Base-by-base conservation (phyloP, 2,329 filamentous ascomycete genomes). In the Sporothrix curviconia region DNA sequence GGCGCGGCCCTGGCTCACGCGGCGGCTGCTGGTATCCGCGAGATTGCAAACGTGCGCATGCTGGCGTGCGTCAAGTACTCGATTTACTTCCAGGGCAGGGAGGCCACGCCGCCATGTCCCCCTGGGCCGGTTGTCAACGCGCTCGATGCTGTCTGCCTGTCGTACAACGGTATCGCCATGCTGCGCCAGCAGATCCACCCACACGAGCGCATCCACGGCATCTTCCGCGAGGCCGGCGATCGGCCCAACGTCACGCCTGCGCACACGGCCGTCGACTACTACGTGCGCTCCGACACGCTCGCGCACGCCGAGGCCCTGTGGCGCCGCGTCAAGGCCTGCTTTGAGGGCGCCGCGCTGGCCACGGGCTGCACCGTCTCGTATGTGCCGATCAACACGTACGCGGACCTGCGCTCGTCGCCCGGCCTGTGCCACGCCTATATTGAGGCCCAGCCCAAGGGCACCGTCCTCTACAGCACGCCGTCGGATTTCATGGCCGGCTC, bases 41-140 rank as follows among this genome's bases (percentile, higher is more conserved):
- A 57, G 46, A 63, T 63, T 3, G 63, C 64, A n/a, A 52, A 55
- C 30, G 52, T 60, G 19, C 55, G 40, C n/a, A 59, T 59, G 59
- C 59, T 63, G 3, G 61, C 61, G 43, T 62, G 61, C 28, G 64
- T 66, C 44, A 66, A 65, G 56, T 58, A 60, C 60, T 53, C 63
- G 44, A 68, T 73, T 55, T 68, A 67, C 46, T 78, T 75, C 57
- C 68, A 61, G 1, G 77, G 75, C 11, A 67, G 67, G 52, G 70
- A 70, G 42, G 72, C 75, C 77, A 79, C 52, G 76, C 77, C 0
- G 74, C 71, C n/a, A 69, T 71, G 8, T 71, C 71, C 17, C 76
- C 76, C 0, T 78, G 74, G 76, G 67, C 73, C 14, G 76, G n/a
- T 76, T 2, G 62, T 72, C 43, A 80, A 79, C 59, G 76, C 76